A percentile compares a stretch with the other conserved stretches of the same genome.
Evolutionary conservation across 2,329 filamentous ascomycete species (phyloP).

Genomic region (Aquanectria penicillioides): DNA sequence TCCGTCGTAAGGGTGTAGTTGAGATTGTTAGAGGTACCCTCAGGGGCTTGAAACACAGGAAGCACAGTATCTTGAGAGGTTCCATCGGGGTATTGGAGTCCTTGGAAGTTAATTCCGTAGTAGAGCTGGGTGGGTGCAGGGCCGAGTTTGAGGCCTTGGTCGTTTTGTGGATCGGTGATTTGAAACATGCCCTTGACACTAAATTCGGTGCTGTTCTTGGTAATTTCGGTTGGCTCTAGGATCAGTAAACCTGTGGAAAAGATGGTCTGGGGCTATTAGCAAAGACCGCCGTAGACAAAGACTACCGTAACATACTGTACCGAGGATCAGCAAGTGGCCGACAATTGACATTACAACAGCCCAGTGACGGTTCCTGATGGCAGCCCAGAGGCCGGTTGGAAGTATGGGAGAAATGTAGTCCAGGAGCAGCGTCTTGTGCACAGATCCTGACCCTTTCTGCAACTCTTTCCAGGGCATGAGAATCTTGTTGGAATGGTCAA

Average conservation of each 20-base stretch:
- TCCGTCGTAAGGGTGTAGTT: slow-evolving; percentile 33
- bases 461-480: slow-evolving; percentile 42
- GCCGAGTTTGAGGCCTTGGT: slow-evolving; percentile 19
- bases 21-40: slow-evolving; percentile 11
- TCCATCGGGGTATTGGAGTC: slow-evolving; percentile 29
- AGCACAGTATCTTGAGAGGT: slow-evolving; percentile 27
- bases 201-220: slow-evolving; percentile 28
- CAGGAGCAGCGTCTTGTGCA: slow-evolving; percentile 38
- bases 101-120: slow-evolving; percentile 31
- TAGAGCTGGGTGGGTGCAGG: slow-evolving; percentile 28
- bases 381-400: slow-evolving; percentile 33
- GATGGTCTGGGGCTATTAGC: slow-evolving; percentile 26
- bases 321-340: slow-evolving; percentile 41
- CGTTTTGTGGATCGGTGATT: slow-evolving; percentile 17
- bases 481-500: slow-evolving; percentile 42
- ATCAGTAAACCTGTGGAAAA: slow-evolving; percentile 45
- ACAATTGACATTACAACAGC: slow-evolving; percentile 35
- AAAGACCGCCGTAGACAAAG: background rate
- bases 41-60: slow-evolving; percentile 25
- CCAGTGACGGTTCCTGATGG: slow-evolving; percentile 39
- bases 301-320: slow-evolving; percentile 32
- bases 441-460: slow-evolving; percentile 23
- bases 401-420: slow-evolving; percentile 44
- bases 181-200: slow-evolving; percentile 27
- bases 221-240: slow-evolving; percentile 39